phyloP scores from a whole-genome alignment of 73 alveolate species.

The Uronychia binucleata region DNA sequence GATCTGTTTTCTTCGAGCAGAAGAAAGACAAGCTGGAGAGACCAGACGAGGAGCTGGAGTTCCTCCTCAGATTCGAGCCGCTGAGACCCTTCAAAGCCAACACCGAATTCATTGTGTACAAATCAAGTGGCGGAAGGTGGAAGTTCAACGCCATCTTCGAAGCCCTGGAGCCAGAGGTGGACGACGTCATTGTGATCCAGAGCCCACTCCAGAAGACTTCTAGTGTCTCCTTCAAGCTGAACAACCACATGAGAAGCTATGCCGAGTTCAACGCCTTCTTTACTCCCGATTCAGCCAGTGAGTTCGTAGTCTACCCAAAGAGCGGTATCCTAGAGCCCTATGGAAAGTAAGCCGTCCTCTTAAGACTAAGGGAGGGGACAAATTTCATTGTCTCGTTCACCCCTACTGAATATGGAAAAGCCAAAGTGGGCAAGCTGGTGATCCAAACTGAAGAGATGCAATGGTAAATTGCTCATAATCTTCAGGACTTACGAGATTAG shows the following conservation, averaged over 20 bases:
- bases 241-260: slow-evolving; percentile 87
- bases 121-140: slow-evolving; percentile 98
- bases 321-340: slow-evolving; percentile 92
- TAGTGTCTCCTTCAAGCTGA: slow-evolving; percentile 91
- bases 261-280: slow-evolving; percentile 97
- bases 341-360: slow-evolving; percentile 69
- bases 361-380: slow-evolving; percentile 87
- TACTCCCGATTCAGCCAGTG: slow-evolving; percentile 93
- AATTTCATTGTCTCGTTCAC: slow-evolving; percentile 93
- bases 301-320: slow-evolving; percentile 93
- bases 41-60: slow-evolving; percentile 82
- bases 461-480: slow-evolving; percentile 61
- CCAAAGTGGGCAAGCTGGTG: slow-evolving; percentile 90
- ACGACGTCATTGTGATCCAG: slow-evolving; percentile 93
- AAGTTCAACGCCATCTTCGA: slow-evolving; percentile 92
- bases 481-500: slow-evolving; percentile 81
- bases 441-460: slow-evolving; percentile 98
- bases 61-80: slow-evolving; percentile 92
- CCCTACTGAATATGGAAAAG: slow-evolving; percentile 98
- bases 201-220: slow-evolving; percentile 90
- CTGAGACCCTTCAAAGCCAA: slow-evolving; percentile 93
- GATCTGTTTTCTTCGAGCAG: slow-evolving; percentile 89
- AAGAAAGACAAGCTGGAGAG: slow-evolving; percentile 64
- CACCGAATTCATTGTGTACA: slow-evolving; percentile 89
- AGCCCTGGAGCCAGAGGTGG: slow-evolving; percentile 96